Base-by-base conservation (phyloP, 2,329 filamentous ascomycete genomes). In the Uncinocarpus reesii region DNA sequence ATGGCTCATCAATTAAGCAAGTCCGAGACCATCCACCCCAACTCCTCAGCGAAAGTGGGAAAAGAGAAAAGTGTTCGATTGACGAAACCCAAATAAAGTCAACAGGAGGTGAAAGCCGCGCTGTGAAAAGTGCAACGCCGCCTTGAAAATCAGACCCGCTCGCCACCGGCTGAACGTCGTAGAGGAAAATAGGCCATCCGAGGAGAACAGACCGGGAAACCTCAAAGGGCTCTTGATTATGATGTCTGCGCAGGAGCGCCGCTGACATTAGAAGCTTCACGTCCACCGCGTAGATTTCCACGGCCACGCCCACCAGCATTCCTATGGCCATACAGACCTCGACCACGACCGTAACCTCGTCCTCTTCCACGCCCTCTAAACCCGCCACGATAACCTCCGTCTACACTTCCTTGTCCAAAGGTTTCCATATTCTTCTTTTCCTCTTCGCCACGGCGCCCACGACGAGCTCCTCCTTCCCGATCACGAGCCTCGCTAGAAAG, bases 381-480 rank as follows among this genome's bases (percentile, higher is more conserved):
- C 36, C 87, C 78, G 24, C 87, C 86, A 44, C 88, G 82, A 66
- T 81, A 92, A 54, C 85, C 83, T 46, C 81, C 80, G 52, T 98
- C 92, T 18, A 98, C 89, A 57, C 88, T 95, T 46, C 89, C 89
- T 65, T 96, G 89, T 7, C 92, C 92, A 57, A 98, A 98, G 0
- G 92, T 98, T 70, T 98, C 92, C 62, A 98, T 85, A 64, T 96
- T 96, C 71, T 87, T 88, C 65, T 83, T 87, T 64, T 94, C 86
- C 65, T 96, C 92, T 65, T 96, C 88, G 32, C 81, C 83, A 47
- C 92, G 81, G 80, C 92, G 93, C 64, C 94, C 87, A 41, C 85
- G 80, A 35, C 73, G 63, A 26, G 66, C 74, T 32, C 81, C 81
- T 53, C 90, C 86, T 44, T 86, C 81, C 36, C 92, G 80, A 56